Conservation (phyloP, 306 rosid species). For the Potentilla sterilis region DNA sequence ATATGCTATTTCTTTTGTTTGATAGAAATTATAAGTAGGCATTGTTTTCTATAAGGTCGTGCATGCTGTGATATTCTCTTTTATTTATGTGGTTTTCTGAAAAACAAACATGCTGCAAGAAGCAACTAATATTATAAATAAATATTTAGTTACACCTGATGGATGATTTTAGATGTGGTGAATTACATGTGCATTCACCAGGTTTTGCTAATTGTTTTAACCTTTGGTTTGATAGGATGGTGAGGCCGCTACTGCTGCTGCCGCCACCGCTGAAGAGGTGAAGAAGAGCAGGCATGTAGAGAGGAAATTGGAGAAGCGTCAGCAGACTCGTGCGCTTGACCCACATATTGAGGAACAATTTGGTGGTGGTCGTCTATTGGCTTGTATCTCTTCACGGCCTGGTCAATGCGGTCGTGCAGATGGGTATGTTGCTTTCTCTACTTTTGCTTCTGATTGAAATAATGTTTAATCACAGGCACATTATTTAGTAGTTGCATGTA, state of each 20-base stretch:
- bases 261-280: constrained; percentile 41
- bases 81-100: no score
- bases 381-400: constrained; percentile 61
- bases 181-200: no score
- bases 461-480: not conserved
- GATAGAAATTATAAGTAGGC: no score
- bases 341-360: constrained; percentile 60
- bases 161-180: no score
- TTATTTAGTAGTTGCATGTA: not conserved
- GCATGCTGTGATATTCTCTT: no score
- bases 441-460: no score
- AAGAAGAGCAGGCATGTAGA: constrained; percentile 53
- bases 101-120: not conserved
- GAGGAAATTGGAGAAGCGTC: constrained; percentile 56
- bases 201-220: not conserved
- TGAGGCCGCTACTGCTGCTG: constrained; percentile 30
- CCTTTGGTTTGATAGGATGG: constrained; percentile 35
- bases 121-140: not conserved
- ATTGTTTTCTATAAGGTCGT: no score
- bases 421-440: constrained; percentile 36
- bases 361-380: constrained; percentile 54
- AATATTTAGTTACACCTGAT: not conserved
- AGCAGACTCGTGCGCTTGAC: constrained; percentile 41
- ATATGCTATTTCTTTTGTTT: not conserved
- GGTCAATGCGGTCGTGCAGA: constrained; percentile 64